Percentiles rank a stretch among this genome's conserved stretches.
Evolutionary conservation across 163 green algal species (phyloP).

Genomic region (Scenedesmus sp.): DNA sequence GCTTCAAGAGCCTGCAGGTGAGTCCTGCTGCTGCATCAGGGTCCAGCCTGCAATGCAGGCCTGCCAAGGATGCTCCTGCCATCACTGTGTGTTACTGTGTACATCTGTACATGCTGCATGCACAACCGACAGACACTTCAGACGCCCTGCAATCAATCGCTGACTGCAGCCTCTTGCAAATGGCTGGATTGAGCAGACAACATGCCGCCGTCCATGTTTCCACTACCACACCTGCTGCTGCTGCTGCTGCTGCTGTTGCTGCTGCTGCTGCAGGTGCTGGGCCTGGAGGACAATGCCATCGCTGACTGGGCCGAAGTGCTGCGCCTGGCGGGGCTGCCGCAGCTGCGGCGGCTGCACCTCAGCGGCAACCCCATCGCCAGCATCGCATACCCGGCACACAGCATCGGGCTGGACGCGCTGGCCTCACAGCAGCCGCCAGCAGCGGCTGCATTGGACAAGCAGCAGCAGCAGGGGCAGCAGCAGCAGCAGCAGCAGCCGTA

Average conservation of each 20-base stretch:
- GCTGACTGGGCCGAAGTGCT: slow-evolving; percentile 72
- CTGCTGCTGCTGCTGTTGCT: not conserved
- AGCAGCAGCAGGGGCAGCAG: not conserved
- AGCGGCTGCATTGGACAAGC: not conserved
- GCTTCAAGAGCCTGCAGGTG: slow-evolving; percentile 51
- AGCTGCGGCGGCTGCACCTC: slow-evolving; percentile 67
- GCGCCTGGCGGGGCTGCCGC: slow-evolving; percentile 52
- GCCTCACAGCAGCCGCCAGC: not conserved
- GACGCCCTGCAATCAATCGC: too few species aligned
- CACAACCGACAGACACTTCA: too few species aligned
- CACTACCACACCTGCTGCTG: not conserved
- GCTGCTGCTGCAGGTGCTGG: slow-evolving; percentile 63
- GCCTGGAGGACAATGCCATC: slow-evolving; percentile 79
- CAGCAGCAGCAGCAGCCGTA: slow-evolving; percentile 53
- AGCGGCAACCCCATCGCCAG: slow-evolving; percentile 64
- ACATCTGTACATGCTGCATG: not conserved
- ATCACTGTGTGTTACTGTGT: not conserved
- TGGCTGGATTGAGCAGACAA: too few species aligned
- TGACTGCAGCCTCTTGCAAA: too few species aligned
- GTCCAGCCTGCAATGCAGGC: not conserved
- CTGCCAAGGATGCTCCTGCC: not conserved
- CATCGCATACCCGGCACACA: slow-evolving; percentile 3
- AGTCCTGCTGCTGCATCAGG: not conserved
- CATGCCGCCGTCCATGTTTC: too few species aligned
- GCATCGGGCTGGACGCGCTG: slow-evolving; percentile 15